Base-by-base conservation (phyloP, 768 basidiomycete genomes). In the Leucocoprinus leucothites region DNA sequence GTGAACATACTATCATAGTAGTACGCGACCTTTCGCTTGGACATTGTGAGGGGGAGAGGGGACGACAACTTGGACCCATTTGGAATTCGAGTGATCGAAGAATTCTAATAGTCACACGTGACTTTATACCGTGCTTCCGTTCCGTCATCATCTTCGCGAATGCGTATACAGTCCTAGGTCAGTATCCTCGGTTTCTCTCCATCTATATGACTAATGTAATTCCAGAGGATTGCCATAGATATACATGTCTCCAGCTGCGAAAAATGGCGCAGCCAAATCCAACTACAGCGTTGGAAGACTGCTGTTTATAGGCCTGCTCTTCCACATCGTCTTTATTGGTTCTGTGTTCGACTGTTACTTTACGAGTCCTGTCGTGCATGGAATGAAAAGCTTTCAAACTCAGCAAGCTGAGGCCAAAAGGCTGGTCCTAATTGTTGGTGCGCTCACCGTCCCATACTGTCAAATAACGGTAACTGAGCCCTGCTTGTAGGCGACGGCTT, bases 291-390 rank as follows among this genome's bases (percentile, higher is more conserved):
- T 79, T 34, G 58, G 64, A 1, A 67, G 72, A 53, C 71, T 89
- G 14, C 77, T 92, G 14, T 56, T 80, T n/a, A 67, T 89, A 40
- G 88, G 87, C 28, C 75, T 93, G 35, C 63, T 85, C 36, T 91
- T 92, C 63, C 91, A 94, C 64, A 66, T 89, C 50, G 74, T 85
- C 4, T 90, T 83, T 68, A 86, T 87, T 51, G 79, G 76, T 34
- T 84, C 86, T 2, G 82, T 78, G 14, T 94, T 94, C 69, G 89
- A 93, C 70, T 92, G 91, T 69, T 94, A 94, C 67, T 94, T 94
- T 66, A 88, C 82, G 22, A 89, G 85, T 61, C 87, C 90, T 0
- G 88, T 91, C 7, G 88, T 90, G 21, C 78, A 85, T 73, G 89
- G 88, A 48, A 91, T 91, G 87, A 65, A 73, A 60, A 80, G 76